Conservation (phyloP, 2,329 filamentous ascomycete genomes). For the Coniochaeta prunicola region DNA sequence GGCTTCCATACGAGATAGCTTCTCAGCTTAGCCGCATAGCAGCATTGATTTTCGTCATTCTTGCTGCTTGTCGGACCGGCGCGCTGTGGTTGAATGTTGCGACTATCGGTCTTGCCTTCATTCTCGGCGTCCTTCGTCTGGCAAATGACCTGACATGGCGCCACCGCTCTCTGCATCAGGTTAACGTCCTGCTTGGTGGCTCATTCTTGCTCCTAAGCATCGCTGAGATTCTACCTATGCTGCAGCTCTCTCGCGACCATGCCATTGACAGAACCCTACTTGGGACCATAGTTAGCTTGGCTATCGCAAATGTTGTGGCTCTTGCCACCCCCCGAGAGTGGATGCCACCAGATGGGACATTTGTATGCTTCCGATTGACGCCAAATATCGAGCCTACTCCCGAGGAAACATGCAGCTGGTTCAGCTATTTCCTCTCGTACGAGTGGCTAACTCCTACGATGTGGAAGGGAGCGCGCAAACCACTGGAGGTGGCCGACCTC, state of each 20-base stretch:
- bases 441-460: slow-evolving; percentile 39
- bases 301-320: slow-evolving; percentile 30
- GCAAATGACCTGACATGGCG: slow-evolving; percentile 34
- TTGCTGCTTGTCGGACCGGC: slow-evolving; percentile 25
- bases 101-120: slow-evolving; percentile 31
- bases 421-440: slow-evolving; percentile 43
- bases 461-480: slow-evolving; percentile 31
- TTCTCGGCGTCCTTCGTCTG: slow-evolving; percentile 35
- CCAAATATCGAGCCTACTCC: slow-evolving; percentile 31
- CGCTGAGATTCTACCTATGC: slow-evolving; percentile 12
- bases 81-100: slow-evolving; percentile 28
- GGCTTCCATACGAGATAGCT: slow-evolving; percentile 33
- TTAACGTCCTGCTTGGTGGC: slow-evolving; percentile 36
- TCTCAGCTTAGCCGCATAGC: slow-evolving; percentile 32
- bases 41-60: slow-evolving; percentile 29
- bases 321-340: slow-evolving; percentile 41
- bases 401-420: slow-evolving; percentile 47
- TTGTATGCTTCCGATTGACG: slow-evolving; percentile 29
- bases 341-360: slow-evolving; percentile 33
- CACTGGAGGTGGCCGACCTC: slow-evolving; percentile 39
- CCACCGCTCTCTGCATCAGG: slow-evolving; percentile 37
- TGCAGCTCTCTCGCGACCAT: slow-evolving; percentile 10
- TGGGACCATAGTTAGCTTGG: slow-evolving; percentile 27
- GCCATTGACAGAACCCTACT: slow-evolving; percentile 19
- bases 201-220: slow-evolving; percentile 27